phyloP scores from a whole-genome alignment of 805 yeast species.

The Kockiozyma suomiensis region DNA sequence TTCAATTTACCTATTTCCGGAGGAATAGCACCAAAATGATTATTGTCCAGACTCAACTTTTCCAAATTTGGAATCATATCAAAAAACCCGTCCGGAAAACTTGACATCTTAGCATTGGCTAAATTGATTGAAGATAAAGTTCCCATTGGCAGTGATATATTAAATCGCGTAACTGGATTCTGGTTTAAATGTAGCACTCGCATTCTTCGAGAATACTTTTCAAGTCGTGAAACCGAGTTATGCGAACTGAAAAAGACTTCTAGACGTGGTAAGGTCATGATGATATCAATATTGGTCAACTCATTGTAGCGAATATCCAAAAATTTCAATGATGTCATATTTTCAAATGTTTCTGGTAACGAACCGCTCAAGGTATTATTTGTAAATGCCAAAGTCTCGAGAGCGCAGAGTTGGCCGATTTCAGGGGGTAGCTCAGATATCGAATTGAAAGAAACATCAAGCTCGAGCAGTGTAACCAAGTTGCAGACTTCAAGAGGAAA shows the following conservation, averaged over 20 bases:
- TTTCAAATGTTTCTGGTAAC: constrained; percentile 56
- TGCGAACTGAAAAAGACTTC: constrained; percentile 36
- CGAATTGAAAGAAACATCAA: constrained; percentile 82
- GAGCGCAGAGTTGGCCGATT: constrained; percentile 58
- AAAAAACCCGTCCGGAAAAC: constrained; percentile 67
- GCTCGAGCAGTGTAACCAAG: constrained; percentile 58
- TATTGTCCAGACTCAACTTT: constrained; percentile 73
- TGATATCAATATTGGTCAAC: constrained; percentile 46
- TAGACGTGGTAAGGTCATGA: constrained; percentile 35
- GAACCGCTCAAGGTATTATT: constrained; percentile 64
- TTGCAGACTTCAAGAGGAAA: constrained; percentile 64
- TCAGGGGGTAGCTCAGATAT: constrained; percentile 62
- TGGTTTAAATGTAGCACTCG: constrained; percentile 73
- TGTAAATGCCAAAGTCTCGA: constrained; percentile 71
- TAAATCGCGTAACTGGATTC: constrained; percentile 78
- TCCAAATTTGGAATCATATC: constrained; percentile 66
- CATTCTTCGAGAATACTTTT: constrained; percentile 62
- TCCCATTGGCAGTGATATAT: constrained; percentile 55
- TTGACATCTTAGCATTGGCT: constrained; percentile 78
- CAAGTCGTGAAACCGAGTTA: constrained; percentile 65
- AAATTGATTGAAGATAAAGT: constrained; percentile 72
- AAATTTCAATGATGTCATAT: constrained; percentile 60
- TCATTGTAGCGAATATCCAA: constrained; percentile 79
- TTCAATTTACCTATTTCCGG: constrained; percentile 61
- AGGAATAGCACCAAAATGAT: constrained; percentile 79